phyloP scores from a whole-genome alignment of 2,329 filamentous ascomycete species.

The Alternaria sp. region DNA sequence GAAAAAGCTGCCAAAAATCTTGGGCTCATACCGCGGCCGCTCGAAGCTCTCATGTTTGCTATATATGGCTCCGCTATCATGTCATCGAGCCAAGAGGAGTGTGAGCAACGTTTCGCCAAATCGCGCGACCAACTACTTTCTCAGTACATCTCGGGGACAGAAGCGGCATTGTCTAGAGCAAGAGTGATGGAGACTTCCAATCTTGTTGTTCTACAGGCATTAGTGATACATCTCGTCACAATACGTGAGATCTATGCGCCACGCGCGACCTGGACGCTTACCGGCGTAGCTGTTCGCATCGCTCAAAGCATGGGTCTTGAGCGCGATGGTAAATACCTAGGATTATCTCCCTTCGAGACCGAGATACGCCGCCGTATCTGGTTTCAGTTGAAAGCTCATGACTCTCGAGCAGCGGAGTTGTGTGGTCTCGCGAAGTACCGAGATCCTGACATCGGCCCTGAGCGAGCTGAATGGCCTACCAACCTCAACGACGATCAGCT shows the following conservation, averaged over 20 bases:
- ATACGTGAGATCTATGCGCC: conserved; percentile 57
- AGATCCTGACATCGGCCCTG: conserved; percentile 50
- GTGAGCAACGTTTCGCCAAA: conserved; percentile 57
- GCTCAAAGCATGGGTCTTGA: conserved; percentile 65
- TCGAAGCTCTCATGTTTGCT: conserved; percentile 56
- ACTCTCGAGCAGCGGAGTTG: conserved; percentile 60
- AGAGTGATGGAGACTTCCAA: conserved; percentile 60
- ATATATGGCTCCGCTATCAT: conserved; percentile 31
- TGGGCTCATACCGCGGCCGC: conserved; percentile 59
- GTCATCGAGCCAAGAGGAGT: conserved; percentile 64
- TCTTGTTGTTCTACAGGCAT: conserved; percentile 64
- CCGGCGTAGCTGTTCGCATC: conserved; percentile 64
- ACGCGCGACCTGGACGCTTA: conserved; percentile 65
- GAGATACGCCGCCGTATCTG: conserved; percentile 66
- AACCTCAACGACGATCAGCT: conserved; percentile 59
- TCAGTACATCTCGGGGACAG: conserved; percentile 8
- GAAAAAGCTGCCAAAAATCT: conserved; percentile 66
- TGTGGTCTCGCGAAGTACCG: conserved; percentile 47
- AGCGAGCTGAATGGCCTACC: conserved; percentile 55
- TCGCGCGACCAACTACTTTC: conserved; percentile 66
- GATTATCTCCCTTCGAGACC: conserved; percentile 61
- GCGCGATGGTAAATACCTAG: conserved; percentile 59
- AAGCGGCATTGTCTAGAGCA: conserved; percentile 6
- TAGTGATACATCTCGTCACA: conserved; percentile 65
- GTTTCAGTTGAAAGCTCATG: conserved; percentile 64